Evolutionary conservation across 768 basidiomycete genomes (phyloP).

Genomic region (Tricholoma sp.): DNA sequence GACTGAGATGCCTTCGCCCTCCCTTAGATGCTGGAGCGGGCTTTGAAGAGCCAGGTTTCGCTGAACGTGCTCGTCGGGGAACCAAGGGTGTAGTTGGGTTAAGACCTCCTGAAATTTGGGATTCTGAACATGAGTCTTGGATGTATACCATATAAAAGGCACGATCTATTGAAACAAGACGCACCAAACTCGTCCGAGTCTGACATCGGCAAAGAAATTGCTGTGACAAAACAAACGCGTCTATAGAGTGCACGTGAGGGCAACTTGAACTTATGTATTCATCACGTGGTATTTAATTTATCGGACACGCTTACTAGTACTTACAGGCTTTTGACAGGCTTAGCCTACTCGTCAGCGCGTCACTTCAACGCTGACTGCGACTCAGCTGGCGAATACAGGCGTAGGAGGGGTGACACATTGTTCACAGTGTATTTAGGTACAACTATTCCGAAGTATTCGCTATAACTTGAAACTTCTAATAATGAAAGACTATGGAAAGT

Average conservation of each 20-base stretch:
- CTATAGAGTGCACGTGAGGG: constrained; percentile 8
- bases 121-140: constrained; percentile 1
- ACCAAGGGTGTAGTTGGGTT: constrained; percentile 7
- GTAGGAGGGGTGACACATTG: no score
- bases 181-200: constrained; percentile 15
- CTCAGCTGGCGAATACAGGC: no score
- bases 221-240: constrained; percentile 16
- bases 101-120: constrained; percentile 12
- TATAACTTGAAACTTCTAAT: no score
- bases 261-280: not conserved
- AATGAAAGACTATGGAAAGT: no score
- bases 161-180: not conserved
- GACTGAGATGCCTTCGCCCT: constrained; percentile 8
- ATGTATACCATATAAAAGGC: not conserved
- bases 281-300: no score
- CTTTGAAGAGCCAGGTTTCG: constrained; percentile 16
- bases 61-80: constrained; percentile 7
- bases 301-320: no score
- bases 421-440: no score
- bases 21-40: constrained; percentile 4
- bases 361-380: no score
- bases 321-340: no score
- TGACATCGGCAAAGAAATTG: constrained; percentile 10
- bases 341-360: no score
- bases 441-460: no score